phyloP scores from a whole-genome alignment of 495 filamentous ascomycete species.

The Eremomyces bilateralis region DNA sequence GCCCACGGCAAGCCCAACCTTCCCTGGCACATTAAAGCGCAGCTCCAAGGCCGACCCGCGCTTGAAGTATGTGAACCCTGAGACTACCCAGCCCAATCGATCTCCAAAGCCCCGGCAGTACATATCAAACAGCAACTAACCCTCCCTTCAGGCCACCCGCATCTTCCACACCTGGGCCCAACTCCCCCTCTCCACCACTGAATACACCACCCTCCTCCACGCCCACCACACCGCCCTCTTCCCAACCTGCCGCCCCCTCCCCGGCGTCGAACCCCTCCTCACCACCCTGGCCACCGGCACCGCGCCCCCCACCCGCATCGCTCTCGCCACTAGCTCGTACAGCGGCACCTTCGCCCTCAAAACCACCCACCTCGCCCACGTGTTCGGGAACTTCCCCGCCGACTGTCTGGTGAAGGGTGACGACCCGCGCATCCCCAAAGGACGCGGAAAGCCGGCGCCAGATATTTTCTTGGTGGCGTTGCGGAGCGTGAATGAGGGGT shows the following conservation, averaged over 20 bases:
- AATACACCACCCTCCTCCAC: slow-evolving; percentile 38
- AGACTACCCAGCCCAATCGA: too few species aligned
- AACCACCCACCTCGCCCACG: slow-evolving; percentile 43
- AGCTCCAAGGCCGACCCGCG: slow-evolving; percentile 76
- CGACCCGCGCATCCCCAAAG: slow-evolving; percentile 55
- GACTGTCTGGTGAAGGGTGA: slow-evolving; percentile 63
- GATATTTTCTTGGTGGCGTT: slow-evolving; percentile 89
- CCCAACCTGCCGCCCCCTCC: slow-evolving; percentile 47
- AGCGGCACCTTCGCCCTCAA: slow-evolving; percentile 55
- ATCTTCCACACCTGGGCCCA: slow-evolving; percentile 71
- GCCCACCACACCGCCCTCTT: slow-evolving; percentile 42
- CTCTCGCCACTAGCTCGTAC: slow-evolving; percentile 67
- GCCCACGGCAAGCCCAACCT: slow-evolving; percentile 49
- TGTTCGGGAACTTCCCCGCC: slow-evolving; percentile 53
- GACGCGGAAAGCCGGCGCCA: slow-evolving; percentile 76
- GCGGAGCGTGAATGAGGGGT: slow-evolving; percentile 54
- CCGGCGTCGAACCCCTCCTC: slow-evolving; percentile 55
- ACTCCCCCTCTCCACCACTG: slow-evolving; percentile 43
- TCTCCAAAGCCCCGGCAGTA: slow-evolving; percentile 1
- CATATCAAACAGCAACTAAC: slow-evolving; percentile 5
- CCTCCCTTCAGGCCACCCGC: slow-evolving; percentile 23
- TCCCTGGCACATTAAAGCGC: slow-evolving; percentile 87
- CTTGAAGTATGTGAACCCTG: slow-evolving; percentile 31
- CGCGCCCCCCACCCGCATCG: slow-evolving; percentile 40
- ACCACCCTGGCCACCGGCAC: slow-evolving; percentile 24